Base-by-base conservation (phyloP, 2,329 filamentous ascomycete genomes). In the Exophiala oligosperma region DNA sequence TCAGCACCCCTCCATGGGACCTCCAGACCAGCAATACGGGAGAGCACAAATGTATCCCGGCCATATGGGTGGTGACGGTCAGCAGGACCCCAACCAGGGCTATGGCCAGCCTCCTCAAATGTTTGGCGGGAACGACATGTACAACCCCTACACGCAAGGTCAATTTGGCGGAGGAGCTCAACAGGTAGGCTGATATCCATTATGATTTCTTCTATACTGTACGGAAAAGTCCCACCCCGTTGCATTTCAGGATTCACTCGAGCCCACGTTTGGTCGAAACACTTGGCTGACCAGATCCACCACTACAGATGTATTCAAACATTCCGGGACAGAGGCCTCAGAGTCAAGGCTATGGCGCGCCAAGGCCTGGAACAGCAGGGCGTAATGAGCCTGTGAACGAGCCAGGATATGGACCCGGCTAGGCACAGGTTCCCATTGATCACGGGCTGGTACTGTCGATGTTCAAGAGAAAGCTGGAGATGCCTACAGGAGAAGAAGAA, bases 21-120 rank as follows among this genome's bases (percentile, higher is more conserved):
- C 84, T 48, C 80, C 84, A 44, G 89, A 92, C 54, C 83, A 88
- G 66, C 90, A 94, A 67, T 96, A 96, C 73, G 88, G 91, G 61
- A 84, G 86, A 66, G 86, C 90, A 69, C 85, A 85, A 46, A 93
- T 96, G 85, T 97, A 96, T 71, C 81, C 88, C 29, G 87, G 86
- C 54, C 87, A 91, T 64, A 89, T 92, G 57, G 62, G 62, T 32
- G 64, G 58, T 17, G 65, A 67, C 48, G 62, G 28, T 4, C 90
- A 91, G 65, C 79, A 87, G 12, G 88, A 89, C 49, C 85, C 89
- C 11, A 81, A 84, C 48, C 83, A 84, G 52, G 82, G 84, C 11
- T 95, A 95, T 71, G 89, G 87, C 12, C 91, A 94, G 69, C 84
- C 89, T 66, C 71, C 75, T 47, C 78, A 85, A 63, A 95, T 97